Percentiles rank a stretch among this genome's conserved stretches.
These are phyloP conservation scores for Xylaria hypoxylon DNA, from an alignment of 2,329 filamentous ascomycete genomes.

Conservation along the genomic window DNA sequence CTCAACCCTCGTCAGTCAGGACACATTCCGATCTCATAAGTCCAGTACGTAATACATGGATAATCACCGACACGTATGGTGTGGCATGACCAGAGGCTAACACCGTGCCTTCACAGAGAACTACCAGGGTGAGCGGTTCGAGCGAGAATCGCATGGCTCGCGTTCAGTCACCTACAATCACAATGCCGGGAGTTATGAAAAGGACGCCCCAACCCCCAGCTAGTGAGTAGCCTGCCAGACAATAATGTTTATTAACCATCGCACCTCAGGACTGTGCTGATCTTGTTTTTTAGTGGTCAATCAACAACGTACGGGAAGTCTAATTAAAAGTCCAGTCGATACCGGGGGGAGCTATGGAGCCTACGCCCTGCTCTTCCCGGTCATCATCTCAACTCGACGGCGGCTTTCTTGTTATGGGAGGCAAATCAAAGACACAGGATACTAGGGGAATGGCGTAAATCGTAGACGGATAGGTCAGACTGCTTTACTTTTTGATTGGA, in stretches of 20 bases:
- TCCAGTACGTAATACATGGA: constrained; percentile 22
- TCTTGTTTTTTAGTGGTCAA: not conserved
- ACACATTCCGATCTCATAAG: constrained; percentile 22
- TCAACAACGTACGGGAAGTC: not conserved
- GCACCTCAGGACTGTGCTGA: constrained; percentile 6
- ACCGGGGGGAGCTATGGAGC: not conserved
- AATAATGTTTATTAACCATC: not conserved
- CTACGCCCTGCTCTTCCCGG: not conserved
- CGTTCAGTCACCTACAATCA: constrained; percentile 19
- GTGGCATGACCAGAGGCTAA: constrained; percentile 11
- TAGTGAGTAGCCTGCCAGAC: constrained; percentile 29
- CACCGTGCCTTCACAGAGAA: constrained; percentile 19
- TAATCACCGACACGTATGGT: not conserved
- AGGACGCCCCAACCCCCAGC: constrained; percentile 22
- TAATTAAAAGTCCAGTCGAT: not conserved
- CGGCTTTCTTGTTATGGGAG: not conserved
- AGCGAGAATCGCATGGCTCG: not conserved
- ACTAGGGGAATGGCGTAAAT: constrained; percentile 16
- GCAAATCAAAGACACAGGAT: not conserved
- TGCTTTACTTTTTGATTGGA: constrained; percentile 3
- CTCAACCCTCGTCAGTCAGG: not conserved
- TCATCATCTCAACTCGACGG: not conserved
- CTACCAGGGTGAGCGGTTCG: constrained; percentile 1
- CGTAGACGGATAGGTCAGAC: constrained; percentile 4
- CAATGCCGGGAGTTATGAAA: constrained; percentile 27